Evolutionary conservation across 73 alveolate genomes (phyloP), one percentile per base, ranked within the genome.

Genomic region (Uronychia setigera): DNA sequence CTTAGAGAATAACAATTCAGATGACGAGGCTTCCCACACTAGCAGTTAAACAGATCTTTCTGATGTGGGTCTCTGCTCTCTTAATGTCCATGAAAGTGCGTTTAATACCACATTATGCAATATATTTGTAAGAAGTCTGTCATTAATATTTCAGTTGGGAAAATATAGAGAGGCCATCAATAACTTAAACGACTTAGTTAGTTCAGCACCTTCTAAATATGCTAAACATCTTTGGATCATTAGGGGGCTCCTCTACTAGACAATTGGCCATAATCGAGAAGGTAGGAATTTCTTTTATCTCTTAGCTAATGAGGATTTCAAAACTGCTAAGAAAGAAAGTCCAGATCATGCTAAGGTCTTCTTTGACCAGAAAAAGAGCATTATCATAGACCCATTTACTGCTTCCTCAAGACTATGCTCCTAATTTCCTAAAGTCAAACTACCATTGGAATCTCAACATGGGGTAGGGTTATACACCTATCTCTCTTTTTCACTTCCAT

Each of bases 1-100:
- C 1, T 26, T n/a, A 29, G 74, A 67, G 33, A 29, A 67, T 28
- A 31, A 25, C 80, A 26, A 14, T 28, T 32, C 34, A 79, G 33
- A 80, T 86, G 33, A 76, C 87, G 28, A 84, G 84, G 33, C 90
- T 81, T 14, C 58, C 32, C 30, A 75, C n/a, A 58, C 32, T 11
- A 85, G 91, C 76, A 85, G 91, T 33, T 35, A 78, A 46, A 85
- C 91, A 46, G 91, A 85, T 32, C 81, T 85, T 1, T 77, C 86
- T 13, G 91, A 85, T 77, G 86, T 85, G 28, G 91, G 91, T 1
- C 78, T 85, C 30, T 85, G 91, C 58, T 85, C 91, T 29, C 81
- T 85, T 9, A 85, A 85, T 57, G 33, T 33, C 26, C 85, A 85
- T 78, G 91, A 85, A 46, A 77, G 79, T 31, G 57, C 34, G 30